Evolutionary conservation across 768 basidiomycete genomes (phyloP), one percentile per base, ranked within the genome.

Genomic region (Gyrodon lividus): DNA sequence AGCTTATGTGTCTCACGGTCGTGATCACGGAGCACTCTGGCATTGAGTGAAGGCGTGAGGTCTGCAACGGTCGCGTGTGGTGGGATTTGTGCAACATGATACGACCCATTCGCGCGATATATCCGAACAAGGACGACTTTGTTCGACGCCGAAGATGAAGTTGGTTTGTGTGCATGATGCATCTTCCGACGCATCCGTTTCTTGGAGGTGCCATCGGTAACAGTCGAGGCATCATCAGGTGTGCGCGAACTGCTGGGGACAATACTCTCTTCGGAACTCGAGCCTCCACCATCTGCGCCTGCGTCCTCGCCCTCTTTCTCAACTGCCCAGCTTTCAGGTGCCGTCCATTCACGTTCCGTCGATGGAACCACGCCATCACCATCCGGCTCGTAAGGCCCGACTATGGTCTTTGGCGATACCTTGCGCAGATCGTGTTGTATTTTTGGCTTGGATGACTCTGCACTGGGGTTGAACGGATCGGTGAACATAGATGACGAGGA

Each of bases 291-390:
- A 4, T 67, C 72, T 6, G 66, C 71, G 17, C 55, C 63, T 3
- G 50, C 38, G 10, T 74, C 73, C 41, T 67, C 70, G 5, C 71
- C 77, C 4, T 76, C 76, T 46, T 74, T 76, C 42, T 80, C 78
- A 13, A 88, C 84, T 1, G 76, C 84, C 89, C 89, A 91, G 49
- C 87, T 89, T 61, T 90, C 80, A 1, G 89, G 89, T 5, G 89
- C 72, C 2, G 69, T 79, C 89, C 89, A 92, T 19, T 68, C 65
- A 31, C 10, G 72, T 61, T 56, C 72, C 56, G 43, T 65, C 48
- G 60, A 23, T 7, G 53, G 49, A n/a, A 45, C 55, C 6, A 13
- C 26, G 16, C 9, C 22, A n/a, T 52, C 52, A 3, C 26, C 40
- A 23, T 50, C 55, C 26, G 48, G 45, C 30, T 64, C 46, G 20